These are phyloP conservation scores for Chaetomium sp. DNA, from an alignment of 2,329 filamentous ascomycete genomes.

Conservation along the genomic window DNA sequence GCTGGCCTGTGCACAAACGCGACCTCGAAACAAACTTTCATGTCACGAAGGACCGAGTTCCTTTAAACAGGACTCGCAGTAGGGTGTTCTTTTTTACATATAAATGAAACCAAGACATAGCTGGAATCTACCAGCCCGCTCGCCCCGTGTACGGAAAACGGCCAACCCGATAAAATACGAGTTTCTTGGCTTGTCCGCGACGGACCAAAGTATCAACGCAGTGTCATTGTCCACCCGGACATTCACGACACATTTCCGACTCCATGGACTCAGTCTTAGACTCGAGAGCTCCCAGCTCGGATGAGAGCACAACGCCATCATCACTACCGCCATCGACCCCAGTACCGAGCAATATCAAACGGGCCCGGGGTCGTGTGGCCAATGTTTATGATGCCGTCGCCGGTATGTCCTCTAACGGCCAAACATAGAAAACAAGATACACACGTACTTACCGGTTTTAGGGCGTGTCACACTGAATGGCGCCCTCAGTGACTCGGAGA, in stretches of 20 bases:
- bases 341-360: background rate
- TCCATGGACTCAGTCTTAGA: slow-evolving; percentile 2
- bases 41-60: background rate
- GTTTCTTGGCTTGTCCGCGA: background rate
- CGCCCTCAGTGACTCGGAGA: slow-evolving; percentile 34
- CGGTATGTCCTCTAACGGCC: slow-evolving; percentile 49
- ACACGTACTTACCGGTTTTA: slow-evolving; percentile 25
- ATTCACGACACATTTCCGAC: background rate
- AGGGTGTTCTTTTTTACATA: background rate
- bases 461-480: slow-evolving; percentile 43
- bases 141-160: background rate
- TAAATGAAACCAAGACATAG: background rate
- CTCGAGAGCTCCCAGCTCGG: slow-evolving; percentile 3
- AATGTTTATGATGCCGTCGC: slow-evolving; percentile 75
- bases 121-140: background rate
- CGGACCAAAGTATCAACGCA: background rate
- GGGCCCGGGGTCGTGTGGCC: slow-evolving; percentile 39
- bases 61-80: background rate
- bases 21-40: background rate
- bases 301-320: slow-evolving; percentile 24
- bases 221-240: background rate
- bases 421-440: background rate
- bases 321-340: background rate
- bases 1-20: background rate
- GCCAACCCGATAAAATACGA: background rate